These are phyloP conservation scores for Elongisporangium undulatum DNA, from an alignment of 352 stramenopile species.

Conservation along the genomic window DNA sequence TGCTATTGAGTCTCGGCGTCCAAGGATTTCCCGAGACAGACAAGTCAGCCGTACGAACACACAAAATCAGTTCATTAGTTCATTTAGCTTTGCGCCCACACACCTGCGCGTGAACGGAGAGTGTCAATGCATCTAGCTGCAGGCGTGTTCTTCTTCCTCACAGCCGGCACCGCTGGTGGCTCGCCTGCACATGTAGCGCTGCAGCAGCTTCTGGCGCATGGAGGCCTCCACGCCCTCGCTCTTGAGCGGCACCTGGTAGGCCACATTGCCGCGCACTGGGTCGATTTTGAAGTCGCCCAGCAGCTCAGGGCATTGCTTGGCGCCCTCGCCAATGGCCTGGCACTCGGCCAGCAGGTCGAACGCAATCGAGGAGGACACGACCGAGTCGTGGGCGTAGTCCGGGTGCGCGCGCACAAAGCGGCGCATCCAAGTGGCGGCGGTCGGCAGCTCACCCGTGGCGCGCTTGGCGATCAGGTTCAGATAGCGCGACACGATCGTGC, in stretches of 20 bases:
- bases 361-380: slow-evolving; percentile 73
- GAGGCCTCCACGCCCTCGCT: slow-evolving; percentile 73
- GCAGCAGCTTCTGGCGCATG: slow-evolving; percentile 65
- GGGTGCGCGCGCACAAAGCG: slow-evolving; percentile 94
- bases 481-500: slow-evolving; percentile 65
- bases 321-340: slow-evolving; percentile 94
- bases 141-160: not conserved
- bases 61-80: not conserved
- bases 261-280: slow-evolving; percentile 85
- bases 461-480: slow-evolving; percentile 92
- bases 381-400: slow-evolving; percentile 95
- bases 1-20: too few species aligned
- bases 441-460: slow-evolving; percentile 94
- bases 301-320: slow-evolving; percentile 89
- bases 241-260: slow-evolving; percentile 93
- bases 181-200: slow-evolving; percentile 33
- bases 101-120: too few species aligned
- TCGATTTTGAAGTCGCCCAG: slow-evolving; percentile 92
- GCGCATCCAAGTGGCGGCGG: slow-evolving; percentile 95
- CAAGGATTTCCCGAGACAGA: too few species aligned
- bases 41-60: not conserved
- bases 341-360: slow-evolving; percentile 95
- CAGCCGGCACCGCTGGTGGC: slow-evolving; percentile 15
- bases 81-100: not conserved
- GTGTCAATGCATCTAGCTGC: not conserved